phyloP scores from a whole-genome alignment of 2,329 filamentous ascomycete species.

The Fusarium sp. region DNA sequence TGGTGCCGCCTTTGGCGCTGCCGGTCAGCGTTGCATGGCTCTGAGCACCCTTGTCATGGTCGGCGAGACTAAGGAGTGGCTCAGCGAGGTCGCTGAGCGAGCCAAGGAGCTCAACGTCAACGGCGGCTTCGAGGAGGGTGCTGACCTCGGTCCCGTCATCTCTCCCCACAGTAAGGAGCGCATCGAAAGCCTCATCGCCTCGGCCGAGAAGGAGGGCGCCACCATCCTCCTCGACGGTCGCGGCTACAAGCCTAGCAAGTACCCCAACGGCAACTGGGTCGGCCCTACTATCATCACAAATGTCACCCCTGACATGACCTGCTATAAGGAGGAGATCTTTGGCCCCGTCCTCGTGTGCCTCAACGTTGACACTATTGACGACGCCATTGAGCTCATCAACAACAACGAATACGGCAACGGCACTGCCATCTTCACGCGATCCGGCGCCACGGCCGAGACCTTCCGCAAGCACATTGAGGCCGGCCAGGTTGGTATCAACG shows the following conservation, averaged over 20 bases:
- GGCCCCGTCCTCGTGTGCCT: conserved; percentile 88
- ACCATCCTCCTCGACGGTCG: conserved; percentile 87
- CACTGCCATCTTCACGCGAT: conserved; percentile 86
- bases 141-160: conserved; percentile 88
- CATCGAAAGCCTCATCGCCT: conserved; percentile 82
- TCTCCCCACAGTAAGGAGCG: conserved; percentile 83
- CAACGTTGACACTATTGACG: conserved; percentile 83
- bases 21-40: conserved; percentile 90
- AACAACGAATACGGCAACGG: conserved; percentile 90
- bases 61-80: conserved; percentile 88
- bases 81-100: conserved; percentile 82
- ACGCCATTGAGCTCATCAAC: conserved; percentile 87
- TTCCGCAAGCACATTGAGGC: conserved; percentile 89
- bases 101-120: conserved; percentile 82
- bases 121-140: conserved; percentile 85
- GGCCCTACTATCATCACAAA: conserved; percentile 87
- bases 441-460: conserved; percentile 81
- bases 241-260: conserved; percentile 81
- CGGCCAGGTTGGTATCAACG: conserved; percentile 89
- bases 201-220: conserved; percentile 85
- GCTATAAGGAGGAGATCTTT: conserved; percentile 90
- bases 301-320: conserved; percentile 85
- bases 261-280: conserved; percentile 89
- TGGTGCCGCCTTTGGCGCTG: conserved; percentile 87
- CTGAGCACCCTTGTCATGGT: conserved; percentile 87